These are phyloP conservation scores for Pistacia integerrima DNA, from an alignment of 345 rosid species.

Conservation along the genomic window DNA sequence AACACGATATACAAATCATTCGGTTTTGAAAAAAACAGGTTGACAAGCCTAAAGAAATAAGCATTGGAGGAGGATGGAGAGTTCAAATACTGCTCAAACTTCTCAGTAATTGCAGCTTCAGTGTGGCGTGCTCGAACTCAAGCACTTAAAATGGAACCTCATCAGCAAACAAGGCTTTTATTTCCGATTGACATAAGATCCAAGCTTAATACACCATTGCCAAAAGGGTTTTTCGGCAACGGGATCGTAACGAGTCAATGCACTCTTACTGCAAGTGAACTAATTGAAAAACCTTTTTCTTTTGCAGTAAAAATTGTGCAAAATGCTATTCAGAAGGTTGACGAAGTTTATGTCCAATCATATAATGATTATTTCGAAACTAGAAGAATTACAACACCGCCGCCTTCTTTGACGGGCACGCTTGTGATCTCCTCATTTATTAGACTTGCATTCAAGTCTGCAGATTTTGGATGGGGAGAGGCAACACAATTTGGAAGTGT, in stretches of 20 bases:
- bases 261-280: constrained; percentile 18
- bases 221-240: constrained; percentile 31
- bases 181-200: constrained; percentile 22
- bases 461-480: constrained; percentile 33
- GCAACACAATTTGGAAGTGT: constrained; percentile 28
- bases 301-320: constrained; percentile 12
- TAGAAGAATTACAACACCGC: background rate
- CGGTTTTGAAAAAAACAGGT: constrained; percentile 12
- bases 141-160: constrained; percentile 23
- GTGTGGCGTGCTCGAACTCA: constrained; percentile 26
- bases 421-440: constrained; percentile 29
- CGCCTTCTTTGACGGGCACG: constrained; percentile 20
- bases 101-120: constrained; percentile 24
- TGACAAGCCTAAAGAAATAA: constrained; percentile 15
- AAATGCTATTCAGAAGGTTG: constrained; percentile 18
- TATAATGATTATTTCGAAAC: constrained; percentile 24
- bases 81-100: constrained; percentile 22
- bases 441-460: constrained; percentile 13
- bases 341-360: constrained; percentile 19
- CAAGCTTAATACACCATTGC: constrained; percentile 21
- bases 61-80: constrained; percentile 25
- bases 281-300: constrained; percentile 27
- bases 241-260: background rate
- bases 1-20: constrained; percentile 16
- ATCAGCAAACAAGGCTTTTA: constrained; percentile 23